Conservation (phyloP, 2,329 filamentous ascomycete species). For the Claviceps maximensis region DNA sequence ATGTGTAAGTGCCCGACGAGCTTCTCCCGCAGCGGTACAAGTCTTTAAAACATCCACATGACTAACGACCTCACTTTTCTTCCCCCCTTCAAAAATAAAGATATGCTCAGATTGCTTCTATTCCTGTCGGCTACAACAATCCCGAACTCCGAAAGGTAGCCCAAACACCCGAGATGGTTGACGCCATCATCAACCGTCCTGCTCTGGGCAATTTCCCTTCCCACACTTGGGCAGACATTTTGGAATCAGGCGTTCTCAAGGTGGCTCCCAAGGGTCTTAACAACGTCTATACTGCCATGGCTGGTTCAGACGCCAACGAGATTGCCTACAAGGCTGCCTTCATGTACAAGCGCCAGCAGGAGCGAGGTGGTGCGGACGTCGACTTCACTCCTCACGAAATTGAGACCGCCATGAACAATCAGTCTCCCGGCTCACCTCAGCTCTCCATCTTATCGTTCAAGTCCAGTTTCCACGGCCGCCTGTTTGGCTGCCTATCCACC, state of each 20-base stretch:
- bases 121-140: slow-evolving; percentile 89
- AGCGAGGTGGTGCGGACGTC: slow-evolving; percentile 63
- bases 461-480: slow-evolving; percentile 77
- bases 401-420: slow-evolving; percentile 63
- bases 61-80: too few relatives aligned
- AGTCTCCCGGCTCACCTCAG: slow-evolving; percentile 58
- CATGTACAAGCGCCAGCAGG: slow-evolving; percentile 74
- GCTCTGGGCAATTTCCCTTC: slow-evolving; percentile 86
- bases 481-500: slow-evolving; percentile 77
- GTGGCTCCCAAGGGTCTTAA: slow-evolving; percentile 72
- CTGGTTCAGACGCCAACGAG: slow-evolving; percentile 87
- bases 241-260: slow-evolving; percentile 67
- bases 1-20: slow-evolving; percentile 40
- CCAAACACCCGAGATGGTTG: slow-evolving; percentile 64
- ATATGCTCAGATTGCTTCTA: slow-evolving; percentile 86
- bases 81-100: slow-evolving; percentile 32
- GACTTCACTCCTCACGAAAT: slow-evolving; percentile 74
- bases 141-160: slow-evolving; percentile 57
- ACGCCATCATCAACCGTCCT: slow-evolving; percentile 73
- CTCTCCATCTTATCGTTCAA: slow-evolving; percentile 84
- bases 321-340: slow-evolving; percentile 91
- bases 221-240: slow-evolving; percentile 66
- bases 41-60: too few relatives aligned
- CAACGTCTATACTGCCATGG: slow-evolving; percentile 83
- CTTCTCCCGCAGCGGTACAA: neutral